These are phyloP conservation scores for Zygosaccharomyces pseudobailii DNA, from an alignment of 1,139 yeast genomes.

Conservation along the genomic window DNA sequence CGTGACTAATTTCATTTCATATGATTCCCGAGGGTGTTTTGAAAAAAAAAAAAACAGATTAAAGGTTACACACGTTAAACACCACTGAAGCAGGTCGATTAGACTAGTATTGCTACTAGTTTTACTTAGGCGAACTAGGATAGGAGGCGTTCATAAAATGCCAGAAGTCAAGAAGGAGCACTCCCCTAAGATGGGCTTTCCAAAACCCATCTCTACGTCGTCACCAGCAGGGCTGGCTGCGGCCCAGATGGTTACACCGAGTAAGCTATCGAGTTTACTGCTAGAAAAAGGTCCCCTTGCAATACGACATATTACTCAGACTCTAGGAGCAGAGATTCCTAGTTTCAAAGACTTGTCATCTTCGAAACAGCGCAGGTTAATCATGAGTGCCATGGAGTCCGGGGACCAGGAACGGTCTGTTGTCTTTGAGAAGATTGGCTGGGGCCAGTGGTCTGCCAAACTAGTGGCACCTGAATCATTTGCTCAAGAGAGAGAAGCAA, in stretches of 20 bases:
- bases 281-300: conserved; percentile 81
- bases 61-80: background rate
- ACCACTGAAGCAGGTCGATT: background rate
- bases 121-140: background rate
- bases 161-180: conserved; percentile 3
- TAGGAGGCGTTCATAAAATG: background rate
- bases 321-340: conserved; percentile 67
- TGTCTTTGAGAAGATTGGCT: conserved; percentile 90
- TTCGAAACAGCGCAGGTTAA: conserved; percentile 83
- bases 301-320: conserved; percentile 81
- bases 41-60: background rate
- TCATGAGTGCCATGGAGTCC: conserved; percentile 80
- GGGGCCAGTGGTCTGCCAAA: conserved; percentile 97
- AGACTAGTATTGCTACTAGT: background rate
- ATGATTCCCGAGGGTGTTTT: background rate
- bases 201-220: conserved; percentile 54
- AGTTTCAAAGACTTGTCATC: conserved; percentile 76
- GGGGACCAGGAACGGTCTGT: conserved; percentile 59
- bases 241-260: conserved; percentile 80
- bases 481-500: conserved; percentile 35
- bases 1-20: background rate
- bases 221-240: conserved; percentile 88
- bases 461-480: conserved; percentile 48
- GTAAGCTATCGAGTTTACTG: conserved; percentile 64
- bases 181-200: conserved; percentile 3